Conservation (phyloP, 2,329 filamentous ascomycete genomes). For the Gliomastix tumulicola region DNA sequence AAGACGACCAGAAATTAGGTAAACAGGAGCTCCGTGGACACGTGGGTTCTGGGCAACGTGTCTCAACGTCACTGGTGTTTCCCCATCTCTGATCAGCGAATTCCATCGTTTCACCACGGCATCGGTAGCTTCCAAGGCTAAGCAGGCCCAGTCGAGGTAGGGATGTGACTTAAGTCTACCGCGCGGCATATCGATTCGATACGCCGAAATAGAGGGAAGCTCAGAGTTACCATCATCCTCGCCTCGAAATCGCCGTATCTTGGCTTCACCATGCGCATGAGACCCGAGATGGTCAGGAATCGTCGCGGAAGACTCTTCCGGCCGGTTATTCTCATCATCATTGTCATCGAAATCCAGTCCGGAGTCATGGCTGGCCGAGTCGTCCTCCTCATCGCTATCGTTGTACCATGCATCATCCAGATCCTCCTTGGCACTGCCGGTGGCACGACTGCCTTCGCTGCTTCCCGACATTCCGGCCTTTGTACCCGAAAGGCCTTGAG, state of each 20-base stretch:
- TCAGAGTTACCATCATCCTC: too few relatives aligned
- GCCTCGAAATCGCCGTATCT: too few relatives aligned
- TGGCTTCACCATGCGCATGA: neutral
- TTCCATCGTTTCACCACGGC: neutral
- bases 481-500: neutral
- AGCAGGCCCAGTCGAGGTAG: neutral
- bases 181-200: neutral
- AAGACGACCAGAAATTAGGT: neutral
- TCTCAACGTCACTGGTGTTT: neutral
- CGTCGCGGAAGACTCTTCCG: neutral
- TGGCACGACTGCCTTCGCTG: too few relatives aligned
- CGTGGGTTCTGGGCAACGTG: neutral
- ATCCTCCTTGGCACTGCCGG: neutral
- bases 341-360: neutral
- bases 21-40: neutral
- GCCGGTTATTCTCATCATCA: neutral
- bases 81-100: neutral
- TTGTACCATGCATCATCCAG: neutral
- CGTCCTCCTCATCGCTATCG: neutral
- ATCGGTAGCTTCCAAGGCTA: neutral
- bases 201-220: too few relatives aligned
- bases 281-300: neutral
- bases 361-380: neutral
- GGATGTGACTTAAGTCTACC: neutral
- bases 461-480: too few relatives aligned